phyloP scores from a whole-genome alignment of 257 asterid species.

The Coffea eugenioides region DNA sequence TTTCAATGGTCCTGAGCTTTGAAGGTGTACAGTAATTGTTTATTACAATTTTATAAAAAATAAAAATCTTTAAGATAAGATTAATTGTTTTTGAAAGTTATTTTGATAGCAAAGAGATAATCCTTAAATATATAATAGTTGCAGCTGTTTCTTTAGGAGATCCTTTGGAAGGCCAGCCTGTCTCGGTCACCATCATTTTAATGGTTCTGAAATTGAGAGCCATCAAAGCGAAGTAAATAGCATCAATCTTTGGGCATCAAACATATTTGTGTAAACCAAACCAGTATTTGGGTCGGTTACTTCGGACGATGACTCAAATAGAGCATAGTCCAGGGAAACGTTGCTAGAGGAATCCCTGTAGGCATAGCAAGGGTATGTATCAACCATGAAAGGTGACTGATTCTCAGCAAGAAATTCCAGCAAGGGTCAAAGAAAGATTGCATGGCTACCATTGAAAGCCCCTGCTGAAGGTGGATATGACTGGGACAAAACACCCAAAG shows the following conservation, averaged over 20 bases:
- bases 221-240: conserved; percentile 73
- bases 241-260: conserved; percentile 89
- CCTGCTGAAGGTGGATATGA: conserved; percentile 99
- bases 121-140: conserved; percentile 15
- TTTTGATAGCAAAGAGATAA: too few species aligned
- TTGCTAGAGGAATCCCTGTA: conserved; percentile 75
- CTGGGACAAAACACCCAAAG: conserved; percentile 77
- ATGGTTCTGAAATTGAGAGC: conserved; percentile 76
- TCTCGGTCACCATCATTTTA: conserved; percentile 81
- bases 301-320: conserved; percentile 89
- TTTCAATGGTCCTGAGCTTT: too few species aligned
- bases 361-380: conserved; percentile 87
- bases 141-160: conserved; percentile 80
- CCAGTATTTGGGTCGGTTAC: conserved; percentile 95
- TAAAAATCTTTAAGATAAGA: too few species aligned
- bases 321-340: conserved; percentile 87
- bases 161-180: conserved; percentile 99
- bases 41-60: too few species aligned
- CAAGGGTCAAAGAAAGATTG: conserved; percentile 68
- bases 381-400: conserved; percentile 84
- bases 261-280: conserved; percentile 81
- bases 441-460: conserved; percentile 75
- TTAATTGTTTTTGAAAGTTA: too few species aligned
- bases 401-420: conserved; percentile 88
- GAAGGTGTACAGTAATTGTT: too few species aligned